phyloP scores from a whole-genome alignment of 169 alveolate species.

The Eimeria acervulina region DNA sequence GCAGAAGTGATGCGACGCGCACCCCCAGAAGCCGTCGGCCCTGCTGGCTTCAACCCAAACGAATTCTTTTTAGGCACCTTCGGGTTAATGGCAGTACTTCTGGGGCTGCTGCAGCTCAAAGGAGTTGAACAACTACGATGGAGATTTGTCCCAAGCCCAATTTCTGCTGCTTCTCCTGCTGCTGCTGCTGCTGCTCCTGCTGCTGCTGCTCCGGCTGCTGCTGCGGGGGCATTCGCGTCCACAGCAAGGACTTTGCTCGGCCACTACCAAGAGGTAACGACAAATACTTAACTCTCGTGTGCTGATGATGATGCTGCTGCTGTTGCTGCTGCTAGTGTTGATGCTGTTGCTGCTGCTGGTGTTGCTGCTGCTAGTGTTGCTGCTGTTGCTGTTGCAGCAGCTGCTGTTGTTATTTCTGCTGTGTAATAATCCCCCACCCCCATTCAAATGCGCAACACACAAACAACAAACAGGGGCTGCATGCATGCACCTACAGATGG shows the following conservation, averaged over 20 bases:
- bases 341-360: not conserved
- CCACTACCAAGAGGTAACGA: conserved; percentile 47
- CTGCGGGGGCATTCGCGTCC: conserved; percentile 68
- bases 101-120: conserved; percentile 68
- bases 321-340: not conserved
- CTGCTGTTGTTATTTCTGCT: no score
- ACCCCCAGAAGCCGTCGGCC: conserved; percentile 18
- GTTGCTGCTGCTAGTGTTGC: not conserved
- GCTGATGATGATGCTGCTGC: not conserved
- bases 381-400: not conserved
- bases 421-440: no score
- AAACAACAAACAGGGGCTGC: no score
- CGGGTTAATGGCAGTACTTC: conserved; percentile 60
- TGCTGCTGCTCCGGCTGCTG: not conserved
- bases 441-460: no score
- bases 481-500: not conserved
- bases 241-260: conserved; percentile 50
- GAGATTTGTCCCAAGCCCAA: conserved; percentile 57
- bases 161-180: conserved; percentile 14
- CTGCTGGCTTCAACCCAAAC: conserved; percentile 47
- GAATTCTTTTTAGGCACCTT: conserved; percentile 38
- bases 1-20: not conserved
- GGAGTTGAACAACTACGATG: conserved; percentile 62
- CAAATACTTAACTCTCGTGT: not conserved
- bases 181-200: not conserved